Evolutionary conservation across 495 filamentous ascomycete species (phyloP), one percentile per base, ranked within the genome.

Genomic region (Aspergillus indologenus): DNA sequence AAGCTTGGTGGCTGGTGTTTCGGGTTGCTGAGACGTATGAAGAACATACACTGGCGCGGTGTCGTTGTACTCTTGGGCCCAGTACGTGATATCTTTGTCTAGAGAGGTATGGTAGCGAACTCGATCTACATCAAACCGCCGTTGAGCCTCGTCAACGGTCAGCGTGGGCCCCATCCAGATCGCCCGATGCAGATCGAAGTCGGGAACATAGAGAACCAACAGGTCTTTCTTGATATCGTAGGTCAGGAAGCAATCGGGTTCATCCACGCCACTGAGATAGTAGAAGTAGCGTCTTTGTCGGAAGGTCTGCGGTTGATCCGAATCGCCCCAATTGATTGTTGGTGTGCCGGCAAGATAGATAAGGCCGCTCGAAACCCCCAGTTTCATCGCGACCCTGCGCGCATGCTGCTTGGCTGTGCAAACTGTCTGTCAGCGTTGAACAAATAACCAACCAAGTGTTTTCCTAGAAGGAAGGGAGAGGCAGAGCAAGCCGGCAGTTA

Each of bases 151-250:
- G 40, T 89, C 80, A 45, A 78, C 67, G 8, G 84, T 85, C 51
- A 95, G 72, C 0, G 94, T 94, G 20, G 96, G 85, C n/a, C 94
- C 95, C 56, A 88, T 88, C 94, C 94, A 98, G 64, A 98, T 90
- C 5, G 96, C 92, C 53, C 82, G 84, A 48, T 90, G 89, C 48
- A 92, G 84, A 58, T 94, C 85, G 65, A 96, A 84, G n/a, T 91
- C 86, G 2, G 94, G 95, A 59, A 98, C 94, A 76, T 90, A 98
- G 53, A 98, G 87, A 0, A 90, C 96, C 34, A 91, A 83, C 49
- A 84, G 83, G 56, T 82, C 78, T 19, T 77, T 81, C 43, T 78
- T 73, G 56, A 97, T 85, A 68, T 94, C 86, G 80, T 98, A 96
- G 54, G 90, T 86, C 53, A 92, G 77, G 71, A 87, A 86, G 73